Percentiles rank a stretch among this genome's conserved stretches.
Conservation (phyloP, 2,329 filamentous ascomycete genomes). For the Tolypocladium paradoxum region DNA sequence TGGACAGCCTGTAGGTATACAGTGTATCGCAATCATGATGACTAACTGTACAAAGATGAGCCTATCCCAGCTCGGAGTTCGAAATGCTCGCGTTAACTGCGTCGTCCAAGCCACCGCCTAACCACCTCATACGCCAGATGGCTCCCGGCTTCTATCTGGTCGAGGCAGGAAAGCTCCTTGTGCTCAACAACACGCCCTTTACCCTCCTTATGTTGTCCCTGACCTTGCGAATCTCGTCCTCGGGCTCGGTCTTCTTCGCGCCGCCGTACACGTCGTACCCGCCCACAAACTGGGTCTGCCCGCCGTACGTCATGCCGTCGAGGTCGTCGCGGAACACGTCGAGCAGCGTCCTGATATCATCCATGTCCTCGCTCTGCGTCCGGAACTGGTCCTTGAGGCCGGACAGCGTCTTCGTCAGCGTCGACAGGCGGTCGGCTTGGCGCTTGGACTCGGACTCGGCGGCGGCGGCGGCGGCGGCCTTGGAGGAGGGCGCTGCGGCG, state of each 20-base stretch:
- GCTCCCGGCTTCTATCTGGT: constrained; percentile 10
- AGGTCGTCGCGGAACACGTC: constrained; percentile 56
- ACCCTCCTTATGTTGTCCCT: constrained; percentile 68
- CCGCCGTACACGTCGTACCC: constrained; percentile 31
- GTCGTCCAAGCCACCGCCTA: neutral
- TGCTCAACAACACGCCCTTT: constrained; percentile 67
- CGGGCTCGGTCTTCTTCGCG: constrained; percentile 38
- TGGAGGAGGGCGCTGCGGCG: neutral
- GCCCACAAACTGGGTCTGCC: constrained; percentile 24
- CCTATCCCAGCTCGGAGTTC: neutral
- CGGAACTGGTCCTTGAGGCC: constrained; percentile 32
- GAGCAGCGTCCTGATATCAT: constrained; percentile 39
- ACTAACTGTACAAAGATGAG: neutral
- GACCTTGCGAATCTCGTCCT: constrained; percentile 62
- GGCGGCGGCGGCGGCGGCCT: neutral
- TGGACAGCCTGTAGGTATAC: neutral
- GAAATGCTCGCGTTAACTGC: neutral
- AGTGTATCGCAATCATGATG: neutral
- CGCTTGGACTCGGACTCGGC: constrained; percentile 19
- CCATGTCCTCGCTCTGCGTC: constrained; percentile 35
- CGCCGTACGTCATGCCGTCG: constrained; percentile 43
- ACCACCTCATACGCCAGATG: neutral
- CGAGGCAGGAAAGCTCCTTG: constrained; percentile 57
- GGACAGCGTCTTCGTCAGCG: constrained; percentile 31
- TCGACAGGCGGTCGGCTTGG: constrained; percentile 31